These are phyloP conservation scores for Aegilops tauschii DNA, from an alignment of 176 grass and related monocot genomes.

Conservation along the genomic window DNA sequence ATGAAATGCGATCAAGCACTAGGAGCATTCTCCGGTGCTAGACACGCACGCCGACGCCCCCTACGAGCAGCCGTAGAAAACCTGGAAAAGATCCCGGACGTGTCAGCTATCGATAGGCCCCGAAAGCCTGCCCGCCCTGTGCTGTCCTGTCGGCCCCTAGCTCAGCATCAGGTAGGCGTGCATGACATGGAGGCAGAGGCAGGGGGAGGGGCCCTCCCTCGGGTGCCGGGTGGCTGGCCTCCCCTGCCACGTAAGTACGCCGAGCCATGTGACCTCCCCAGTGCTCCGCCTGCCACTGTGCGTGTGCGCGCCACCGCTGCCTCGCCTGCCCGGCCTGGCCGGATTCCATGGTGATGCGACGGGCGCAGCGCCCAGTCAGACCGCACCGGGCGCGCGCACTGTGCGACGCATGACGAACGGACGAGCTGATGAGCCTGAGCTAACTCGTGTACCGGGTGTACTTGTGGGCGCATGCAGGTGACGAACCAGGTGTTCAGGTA, in stretches of 20 bases:
- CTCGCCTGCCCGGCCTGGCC: constrained; percentile 25
- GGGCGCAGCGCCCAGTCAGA: background rate
- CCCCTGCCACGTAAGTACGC: background rate
- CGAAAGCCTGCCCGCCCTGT: constrained; percentile 48
- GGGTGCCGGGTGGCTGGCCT: no score
- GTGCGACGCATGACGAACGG: background rate
- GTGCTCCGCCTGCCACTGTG: background rate
- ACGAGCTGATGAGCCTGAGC: no score
- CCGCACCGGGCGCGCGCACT: background rate
- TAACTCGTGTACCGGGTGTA: background rate
- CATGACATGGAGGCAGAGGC: background rate
- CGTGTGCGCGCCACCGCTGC: background rate
- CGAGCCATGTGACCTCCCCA: constrained; percentile 2
- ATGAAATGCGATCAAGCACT: background rate
- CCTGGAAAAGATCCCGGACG: constrained; percentile 38
- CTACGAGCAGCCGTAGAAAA: background rate
- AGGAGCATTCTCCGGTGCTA: background rate
- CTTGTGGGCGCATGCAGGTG: constrained; percentile 36
- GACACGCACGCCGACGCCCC: constrained; percentile 5
- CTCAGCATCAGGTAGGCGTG: constrained; percentile 22
- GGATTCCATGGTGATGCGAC: constrained; percentile 38
- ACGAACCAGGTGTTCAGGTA: constrained; percentile 99
- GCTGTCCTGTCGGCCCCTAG: constrained; percentile 58
- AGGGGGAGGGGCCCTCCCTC: no score
- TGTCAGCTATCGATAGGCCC: constrained; percentile 58